Evolutionary conservation across 2,329 filamentous ascomycete genomes (phyloP).

Genomic region (Allantophomopsis cytisporea): DNA sequence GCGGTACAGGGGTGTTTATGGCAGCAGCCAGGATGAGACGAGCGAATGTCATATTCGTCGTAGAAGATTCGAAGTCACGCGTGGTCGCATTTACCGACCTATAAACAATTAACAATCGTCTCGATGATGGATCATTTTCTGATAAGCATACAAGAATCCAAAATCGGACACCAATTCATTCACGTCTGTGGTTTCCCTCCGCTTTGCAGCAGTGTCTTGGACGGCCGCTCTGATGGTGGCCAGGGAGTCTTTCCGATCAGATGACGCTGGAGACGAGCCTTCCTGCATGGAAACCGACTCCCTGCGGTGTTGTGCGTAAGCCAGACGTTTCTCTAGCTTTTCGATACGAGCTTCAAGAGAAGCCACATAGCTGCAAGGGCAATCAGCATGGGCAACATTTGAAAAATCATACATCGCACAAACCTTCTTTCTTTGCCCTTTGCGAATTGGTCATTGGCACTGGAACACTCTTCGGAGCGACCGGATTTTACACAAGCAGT

Average conservation of each 20-base stretch:
- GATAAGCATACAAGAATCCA: constrained; percentile 59
- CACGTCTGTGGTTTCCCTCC: constrained; percentile 69
- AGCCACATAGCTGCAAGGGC: constrained; percentile 62
- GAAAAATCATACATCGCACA: constrained; percentile 5
- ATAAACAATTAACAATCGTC: constrained; percentile 4
- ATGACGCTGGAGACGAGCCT: constrained; percentile 30
- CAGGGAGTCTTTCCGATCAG: constrained; percentile 50
- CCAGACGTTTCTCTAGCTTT: constrained; percentile 67
- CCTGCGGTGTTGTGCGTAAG: constrained; percentile 56
- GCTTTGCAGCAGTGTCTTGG: constrained; percentile 48
- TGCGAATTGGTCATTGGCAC: constrained; percentile 91
- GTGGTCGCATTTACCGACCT: constrained; percentile 92
- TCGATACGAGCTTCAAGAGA: constrained; percentile 88
- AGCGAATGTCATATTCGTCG: constrained; percentile 84
- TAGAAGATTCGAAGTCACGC: constrained; percentile 81
- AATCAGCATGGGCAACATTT: constrained; percentile 7
- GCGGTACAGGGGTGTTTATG: constrained; percentile 57
- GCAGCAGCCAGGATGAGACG: constrained; percentile 77
- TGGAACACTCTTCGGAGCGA: constrained; percentile 75
- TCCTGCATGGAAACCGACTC: constrained; percentile 56
- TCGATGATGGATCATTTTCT: background rate
- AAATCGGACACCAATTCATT: constrained; percentile 90
- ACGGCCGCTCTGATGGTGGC: constrained; percentile 48
- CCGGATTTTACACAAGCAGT: constrained; percentile 90
- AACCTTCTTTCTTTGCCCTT: constrained; percentile 86